Evolutionary conservation across 169 alveolate genomes (phyloP), one percentile per base, ranked within the genome.

Genomic region (Plasmodium vivax): DNA sequence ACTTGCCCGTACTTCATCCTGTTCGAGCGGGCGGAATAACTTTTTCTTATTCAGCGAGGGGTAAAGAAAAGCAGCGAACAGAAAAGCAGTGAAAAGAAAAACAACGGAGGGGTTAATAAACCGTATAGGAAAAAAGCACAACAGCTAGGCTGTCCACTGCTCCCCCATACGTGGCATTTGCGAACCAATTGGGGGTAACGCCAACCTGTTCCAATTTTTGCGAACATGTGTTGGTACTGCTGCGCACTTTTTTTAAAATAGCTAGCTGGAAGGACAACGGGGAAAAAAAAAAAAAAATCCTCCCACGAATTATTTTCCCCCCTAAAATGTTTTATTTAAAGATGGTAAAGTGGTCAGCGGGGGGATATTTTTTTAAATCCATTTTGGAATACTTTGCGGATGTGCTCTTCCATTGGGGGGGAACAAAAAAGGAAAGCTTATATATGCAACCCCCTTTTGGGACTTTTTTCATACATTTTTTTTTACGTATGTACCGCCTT

Each of bases 1-100:
- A 99, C 95, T 94, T 98, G 99, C 32, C 99, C 99, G 87, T 96
- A 98, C 47, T 97, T 95, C 98, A 97, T 97, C n/a, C 38, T 79
- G 45, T 51, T 27, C 51, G 27, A 14, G 16, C 16, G 36, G 34
- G 45, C 38, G 30, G 68, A 32, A 34, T 27, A 47, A 0, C 27
- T 68, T 23, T 23, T 68, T 62, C 77, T 27, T 38, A 10, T 77
- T 19, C 45, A 7, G 19, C 27, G 36, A 74, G 71, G 71, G 6
- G 27, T 5, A 82, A 82, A 82, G 71, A 30, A 83, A 83, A 83
- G 32, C 10, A 56, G n/a, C 41, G 32, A 10, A 19, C 27, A 23
- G 27, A 23, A 23, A 23, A 23, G 27, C 27, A 23, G 27, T 0
- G 27, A 14, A 82, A 82, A 82, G 71, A 30, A 83, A 83, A 83